These are phyloP conservation scores for Aspergillus mulundensis DNA, from an alignment of 495 filamentous ascomycete species.

Conservation along the genomic window DNA sequence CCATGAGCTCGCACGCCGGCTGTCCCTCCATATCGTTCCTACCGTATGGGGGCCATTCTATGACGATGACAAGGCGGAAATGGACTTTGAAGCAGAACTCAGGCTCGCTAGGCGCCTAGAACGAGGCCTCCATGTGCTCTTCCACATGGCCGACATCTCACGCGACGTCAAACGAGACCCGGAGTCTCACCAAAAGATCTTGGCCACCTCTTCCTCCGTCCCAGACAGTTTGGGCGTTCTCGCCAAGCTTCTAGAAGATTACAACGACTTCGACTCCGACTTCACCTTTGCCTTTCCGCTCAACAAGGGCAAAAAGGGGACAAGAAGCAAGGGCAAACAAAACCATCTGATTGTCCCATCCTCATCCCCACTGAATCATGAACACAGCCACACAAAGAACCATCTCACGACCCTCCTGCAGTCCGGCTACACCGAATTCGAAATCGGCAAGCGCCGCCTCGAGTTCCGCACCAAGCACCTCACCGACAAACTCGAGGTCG, in stretches of 20 bases:
- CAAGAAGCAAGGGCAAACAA: not conserved
- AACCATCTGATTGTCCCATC: not conserved
- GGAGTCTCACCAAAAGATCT: conserved; percentile 2
- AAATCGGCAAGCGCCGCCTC: conserved; percentile 24
- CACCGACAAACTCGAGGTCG: conserved; percentile 22
- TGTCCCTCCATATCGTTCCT: conserved; percentile 25
- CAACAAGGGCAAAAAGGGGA: not conserved
- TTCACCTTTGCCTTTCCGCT: conserved; percentile 7
- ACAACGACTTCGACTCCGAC: conserved; percentile 15
- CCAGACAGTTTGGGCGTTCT: conserved; percentile 16
- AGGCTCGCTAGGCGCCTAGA: conserved; percentile 24
- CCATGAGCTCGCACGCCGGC: conserved; percentile 17
- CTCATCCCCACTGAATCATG: not conserved
- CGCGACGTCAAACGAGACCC: conserved; percentile 14
- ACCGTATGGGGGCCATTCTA: conserved; percentile 28
- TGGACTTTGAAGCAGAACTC: conserved; percentile 27
- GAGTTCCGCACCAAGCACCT: conserved; percentile 21
- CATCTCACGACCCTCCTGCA: conserved; percentile 25
- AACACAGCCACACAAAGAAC: not conserved
- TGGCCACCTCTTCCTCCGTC: conserved; percentile 7
- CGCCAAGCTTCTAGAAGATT: conserved; percentile 21
- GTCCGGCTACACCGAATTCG: conserved; percentile 23
- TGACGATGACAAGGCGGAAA: conserved; percentile 20
- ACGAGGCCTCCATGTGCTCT: conserved; percentile 26
- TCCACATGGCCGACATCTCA: conserved; percentile 31